A percentile compares a stretch with the other conserved stretches of the same genome.
Conservation (phyloP, 306 rosid species). For the Vigna nakashimae region DNA sequence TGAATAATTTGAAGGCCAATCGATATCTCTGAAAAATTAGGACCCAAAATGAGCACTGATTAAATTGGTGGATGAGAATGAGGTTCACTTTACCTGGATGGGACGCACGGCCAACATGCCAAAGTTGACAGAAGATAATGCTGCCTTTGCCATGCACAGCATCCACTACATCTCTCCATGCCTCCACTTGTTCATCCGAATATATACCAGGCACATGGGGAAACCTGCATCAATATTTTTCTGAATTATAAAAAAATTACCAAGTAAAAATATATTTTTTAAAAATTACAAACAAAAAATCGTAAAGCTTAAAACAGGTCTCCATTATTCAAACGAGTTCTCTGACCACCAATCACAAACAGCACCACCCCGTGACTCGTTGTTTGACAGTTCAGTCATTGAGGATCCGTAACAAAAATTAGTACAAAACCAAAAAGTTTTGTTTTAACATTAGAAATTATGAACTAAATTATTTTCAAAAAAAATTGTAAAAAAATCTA, state of each 20-base stretch:
- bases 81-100: constrained; percentile 49
- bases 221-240: constrained; percentile 41
- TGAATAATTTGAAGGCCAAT: background rate
- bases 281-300: too few species aligned
- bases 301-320: too few species aligned
- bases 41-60: background rate
- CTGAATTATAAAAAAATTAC: too few species aligned
- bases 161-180: constrained; percentile 85
- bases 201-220: constrained; percentile 63
- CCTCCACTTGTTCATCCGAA: constrained; percentile 65
- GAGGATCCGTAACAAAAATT: background rate
- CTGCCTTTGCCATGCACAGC: constrained; percentile 88
- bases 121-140: constrained; percentile 84
- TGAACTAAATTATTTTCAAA: too few species aligned
- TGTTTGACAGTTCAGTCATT: background rate
- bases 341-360: background rate
- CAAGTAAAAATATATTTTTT: too few species aligned
- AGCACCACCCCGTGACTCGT: background rate
- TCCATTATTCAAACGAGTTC: too few species aligned
- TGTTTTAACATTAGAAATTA: too few species aligned
- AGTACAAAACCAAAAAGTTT: background rate
- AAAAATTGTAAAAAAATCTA: too few species aligned
- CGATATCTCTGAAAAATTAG: background rate
- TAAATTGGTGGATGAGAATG: background rate
- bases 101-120: constrained; percentile 98